Conservation (phyloP, 2,329 filamentous ascomycete genomes). For the Plenodomus tracheiphilus region DNA sequence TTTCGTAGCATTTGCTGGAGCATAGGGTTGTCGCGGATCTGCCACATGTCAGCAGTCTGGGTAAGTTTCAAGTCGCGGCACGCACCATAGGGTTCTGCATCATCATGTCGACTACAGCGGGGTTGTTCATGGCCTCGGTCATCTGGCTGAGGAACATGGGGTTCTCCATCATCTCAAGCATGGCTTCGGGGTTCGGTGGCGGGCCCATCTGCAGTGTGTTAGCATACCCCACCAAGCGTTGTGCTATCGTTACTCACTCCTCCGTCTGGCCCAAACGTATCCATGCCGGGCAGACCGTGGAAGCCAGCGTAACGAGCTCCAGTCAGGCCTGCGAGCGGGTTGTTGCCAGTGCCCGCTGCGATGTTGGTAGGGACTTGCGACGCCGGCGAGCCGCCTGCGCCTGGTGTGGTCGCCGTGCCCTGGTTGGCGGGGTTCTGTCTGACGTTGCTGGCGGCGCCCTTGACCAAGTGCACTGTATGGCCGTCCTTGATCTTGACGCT, state of each 20-base stretch:
- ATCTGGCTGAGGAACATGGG: constrained; percentile 84
- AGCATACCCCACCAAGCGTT: constrained; percentile 11
- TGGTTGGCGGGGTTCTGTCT: constrained; percentile 60
- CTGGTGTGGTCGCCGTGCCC: constrained; percentile 40
- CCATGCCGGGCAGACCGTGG: constrained; percentile 81
- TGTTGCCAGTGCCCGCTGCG: constrained; percentile 77
- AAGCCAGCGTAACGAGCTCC: constrained; percentile 93
- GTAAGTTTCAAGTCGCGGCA: not conserved
- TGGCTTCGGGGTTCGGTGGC: constrained; percentile 76
- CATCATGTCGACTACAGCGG: constrained; percentile 87
- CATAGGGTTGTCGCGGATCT: constrained; percentile 84
- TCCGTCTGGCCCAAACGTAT: constrained; percentile 91
- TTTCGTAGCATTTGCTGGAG: constrained; percentile 86
- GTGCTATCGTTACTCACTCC: constrained; percentile 67
- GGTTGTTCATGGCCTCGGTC: constrained; percentile 95
- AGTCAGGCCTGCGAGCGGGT: constrained; percentile 86
- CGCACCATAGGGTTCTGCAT: constrained; percentile 58
- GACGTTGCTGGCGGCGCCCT: constrained; percentile 88
- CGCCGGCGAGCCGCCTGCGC: constrained; percentile 52
- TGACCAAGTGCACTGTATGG: constrained; percentile 95
- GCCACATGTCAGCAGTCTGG: constrained; percentile 13
- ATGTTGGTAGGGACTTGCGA: constrained; percentile 74
- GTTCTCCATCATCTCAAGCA: constrained; percentile 84
- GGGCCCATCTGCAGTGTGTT: constrained; percentile 76
- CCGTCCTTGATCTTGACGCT: constrained; percentile 94